phyloP scores from a whole-genome alignment of 2,329 filamentous ascomycete genomes.

The Trichoderma arundinaceum region DNA sequence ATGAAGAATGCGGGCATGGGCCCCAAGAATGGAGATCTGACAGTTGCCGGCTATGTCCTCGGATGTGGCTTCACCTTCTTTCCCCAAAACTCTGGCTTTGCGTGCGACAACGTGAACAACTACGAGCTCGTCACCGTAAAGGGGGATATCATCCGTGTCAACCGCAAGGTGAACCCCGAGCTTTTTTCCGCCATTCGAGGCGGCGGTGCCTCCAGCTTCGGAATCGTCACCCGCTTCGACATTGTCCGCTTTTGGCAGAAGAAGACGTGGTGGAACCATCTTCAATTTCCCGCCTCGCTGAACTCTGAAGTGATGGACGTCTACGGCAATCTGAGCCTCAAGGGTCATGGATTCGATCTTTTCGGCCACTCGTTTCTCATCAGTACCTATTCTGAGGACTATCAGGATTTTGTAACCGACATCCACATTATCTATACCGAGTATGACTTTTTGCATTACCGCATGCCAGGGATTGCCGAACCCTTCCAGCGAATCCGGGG shows the following conservation, averaged over 20 bases:
- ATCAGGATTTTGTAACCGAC: conserved; percentile 30
- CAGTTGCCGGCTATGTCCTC: conserved; percentile 52
- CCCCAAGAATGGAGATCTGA: conserved; percentile 48
- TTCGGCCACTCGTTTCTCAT: conserved; percentile 38
- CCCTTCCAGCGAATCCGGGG: conserved; percentile 36
- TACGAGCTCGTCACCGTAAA: conserved; percentile 44
- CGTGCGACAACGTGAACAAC: conserved; percentile 36
- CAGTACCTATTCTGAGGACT: conserved; percentile 21
- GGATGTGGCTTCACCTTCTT: conserved; percentile 59
- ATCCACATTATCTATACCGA: conserved; percentile 34
- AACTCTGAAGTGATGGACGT: conserved; percentile 31
- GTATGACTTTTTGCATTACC: conserved; percentile 23
- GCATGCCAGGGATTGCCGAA: conserved; percentile 36
- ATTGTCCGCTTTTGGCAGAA: conserved; percentile 40
- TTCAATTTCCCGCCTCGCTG: conserved; percentile 33
- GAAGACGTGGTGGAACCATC: conserved; percentile 40
- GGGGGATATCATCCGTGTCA: conserved; percentile 51
- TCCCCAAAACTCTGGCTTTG: conserved; percentile 44
- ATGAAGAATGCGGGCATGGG: conserved; percentile 48
- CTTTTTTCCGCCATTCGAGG: conserved; percentile 54
- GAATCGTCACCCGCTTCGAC: conserved; percentile 44
- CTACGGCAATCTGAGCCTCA: conserved; percentile 31
- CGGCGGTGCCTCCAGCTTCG: conserved; percentile 51
- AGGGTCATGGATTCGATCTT: conserved; percentile 34
- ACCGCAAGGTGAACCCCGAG: conserved; percentile 44